phyloP scores from a whole-genome alignment of 129 eudicot species.

The Artemisia annua region DNA sequence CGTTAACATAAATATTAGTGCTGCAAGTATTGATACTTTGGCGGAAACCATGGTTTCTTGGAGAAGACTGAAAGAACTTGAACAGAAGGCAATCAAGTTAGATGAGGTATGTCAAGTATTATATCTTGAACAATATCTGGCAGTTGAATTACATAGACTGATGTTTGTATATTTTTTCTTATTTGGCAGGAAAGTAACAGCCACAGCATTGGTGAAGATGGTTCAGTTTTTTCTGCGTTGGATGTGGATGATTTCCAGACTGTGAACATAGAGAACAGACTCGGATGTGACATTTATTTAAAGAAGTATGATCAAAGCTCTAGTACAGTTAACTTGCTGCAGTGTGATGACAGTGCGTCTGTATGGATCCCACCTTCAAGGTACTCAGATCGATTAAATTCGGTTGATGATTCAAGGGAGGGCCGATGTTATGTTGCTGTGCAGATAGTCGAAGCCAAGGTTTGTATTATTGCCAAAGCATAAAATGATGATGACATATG shows the following conservation, averaged over 20 bases:
- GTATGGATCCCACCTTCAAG: conserved; percentile 93
- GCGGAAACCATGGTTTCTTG: conserved; percentile 76
- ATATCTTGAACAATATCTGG: conserved; percentile 2
- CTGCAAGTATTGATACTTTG: conserved; percentile 81
- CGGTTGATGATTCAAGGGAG: conserved; percentile 69
- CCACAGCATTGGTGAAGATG: conserved; percentile 41
- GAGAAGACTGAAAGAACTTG: conserved; percentile 84
- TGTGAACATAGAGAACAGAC: conserved; percentile 73
- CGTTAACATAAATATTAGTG: conserved; percentile 77
- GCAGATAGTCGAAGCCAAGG: conserved; percentile 88
- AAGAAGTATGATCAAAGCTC: conserved; percentile 57
- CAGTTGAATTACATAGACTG: conserved; percentile 15
- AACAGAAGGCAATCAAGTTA: conserved; percentile 76
- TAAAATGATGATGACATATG: neutral
- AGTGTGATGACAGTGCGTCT: conserved; percentile 42
- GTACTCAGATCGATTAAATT: conserved; percentile 77
- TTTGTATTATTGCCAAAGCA: conserved; percentile 25
- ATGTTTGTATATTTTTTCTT: conserved; percentile 19
- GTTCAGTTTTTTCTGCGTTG: conserved; percentile 61
- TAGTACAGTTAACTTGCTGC: conserved; percentile 47
- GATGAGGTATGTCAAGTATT: conserved; percentile 54
- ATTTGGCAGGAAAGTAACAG: conserved; percentile 55
- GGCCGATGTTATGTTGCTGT: conserved; percentile 75
- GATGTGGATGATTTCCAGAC: conserved; percentile 93
- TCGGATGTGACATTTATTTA: conserved; percentile 87